phyloP scores from a whole-genome alignment of 306 rosid genomes.

The Pterocarpus santalinus region DNA sequence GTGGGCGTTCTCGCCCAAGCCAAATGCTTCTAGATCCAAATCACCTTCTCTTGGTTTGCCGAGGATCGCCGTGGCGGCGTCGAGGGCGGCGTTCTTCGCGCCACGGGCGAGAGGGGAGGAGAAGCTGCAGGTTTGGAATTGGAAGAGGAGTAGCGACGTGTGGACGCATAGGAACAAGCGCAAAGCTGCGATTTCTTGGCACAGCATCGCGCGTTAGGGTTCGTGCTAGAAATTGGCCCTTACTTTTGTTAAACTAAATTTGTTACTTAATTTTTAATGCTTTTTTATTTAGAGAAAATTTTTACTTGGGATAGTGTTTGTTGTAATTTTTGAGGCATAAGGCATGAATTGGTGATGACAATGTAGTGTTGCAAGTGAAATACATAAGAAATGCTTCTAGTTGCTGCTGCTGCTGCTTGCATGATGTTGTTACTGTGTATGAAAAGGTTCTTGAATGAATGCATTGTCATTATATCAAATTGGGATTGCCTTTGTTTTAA shows the following conservation, averaged over 20 bases:
- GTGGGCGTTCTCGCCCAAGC: constrained; percentile 49
- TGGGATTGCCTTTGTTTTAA: not conserved
- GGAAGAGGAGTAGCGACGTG: constrained; percentile 51
- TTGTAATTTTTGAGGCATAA: not conserved
- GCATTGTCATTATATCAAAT: not conserved
- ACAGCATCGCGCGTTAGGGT: constrained; percentile 33
- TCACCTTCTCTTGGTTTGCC: constrained; percentile 43
- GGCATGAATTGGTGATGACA: constrained; percentile 7
- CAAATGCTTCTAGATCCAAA: not conserved
- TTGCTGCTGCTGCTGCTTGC: not conserved
- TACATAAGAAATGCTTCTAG: not conserved
- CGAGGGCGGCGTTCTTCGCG: constrained; percentile 40
- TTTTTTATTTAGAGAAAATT: not conserved
- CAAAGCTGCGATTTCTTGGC: constrained; percentile 53
- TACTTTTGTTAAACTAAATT: constrained; percentile 24
- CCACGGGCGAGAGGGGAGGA: constrained; percentile 38
- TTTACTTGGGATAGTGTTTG: constrained; percentile 31
- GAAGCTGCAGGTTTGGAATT: constrained; percentile 51
- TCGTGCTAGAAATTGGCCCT: not conserved
- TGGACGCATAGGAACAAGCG: constrained; percentile 55
- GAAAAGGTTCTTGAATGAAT: not conserved
- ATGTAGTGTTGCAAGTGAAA: constrained; percentile 27
- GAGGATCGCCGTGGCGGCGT: constrained; percentile 49
- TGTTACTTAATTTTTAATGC: not conserved
- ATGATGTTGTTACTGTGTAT: not conserved